Base-by-base conservation (phyloP, 495 filamentous ascomycete genomes). In the Lepidopterella palustris region DNA sequence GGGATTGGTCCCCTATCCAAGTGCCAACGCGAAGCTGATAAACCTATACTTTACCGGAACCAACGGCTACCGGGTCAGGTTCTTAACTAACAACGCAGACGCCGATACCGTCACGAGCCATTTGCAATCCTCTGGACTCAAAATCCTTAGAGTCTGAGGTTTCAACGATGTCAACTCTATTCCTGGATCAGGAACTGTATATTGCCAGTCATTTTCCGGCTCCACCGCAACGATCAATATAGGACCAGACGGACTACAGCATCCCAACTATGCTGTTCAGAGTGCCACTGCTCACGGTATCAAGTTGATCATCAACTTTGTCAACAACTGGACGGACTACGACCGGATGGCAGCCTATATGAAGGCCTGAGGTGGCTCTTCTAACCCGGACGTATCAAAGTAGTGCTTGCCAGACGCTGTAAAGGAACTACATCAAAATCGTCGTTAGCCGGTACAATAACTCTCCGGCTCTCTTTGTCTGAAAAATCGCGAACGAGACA, bases 11-110 rank as follows among this genome's bases (percentile, higher is more conserved):
- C 1, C 15, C 58, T 83, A 65, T 29, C 65, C 60, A 45, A 47
- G 60, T n/a, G n/a, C n/a, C n/a, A n/a, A n/a, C n/a, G n/a, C n/a
- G n/a, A n/a, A n/a, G n/a, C 60, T 47, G 51, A 49, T 27, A 59
- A 59, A 9, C 53, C 24, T 24, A 35, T 64, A 85, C 71, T 87
- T 78, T 67, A 81, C 84, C 3, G 87, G 87, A 15, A 85, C 84
- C 4, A 90, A 91, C 71, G 73, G 80, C 47, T 90, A 89, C 77
- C 91, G 85, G 86, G 80, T 89, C 61, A 74, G 78, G 18, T 88
- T 88, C 74, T 78, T 88, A 23, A 81, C 75, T 20, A 82, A 81
- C 68, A 76, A 81, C 60, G 72, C 68, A n/a, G 84, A 88, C 66
- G 80, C 88, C 9, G 82, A 60, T n/a, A 27, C 28, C 39, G 49